Conservation (phyloP, 164 flowering plant genomes). For the Vitis rotundifolia region DNA sequence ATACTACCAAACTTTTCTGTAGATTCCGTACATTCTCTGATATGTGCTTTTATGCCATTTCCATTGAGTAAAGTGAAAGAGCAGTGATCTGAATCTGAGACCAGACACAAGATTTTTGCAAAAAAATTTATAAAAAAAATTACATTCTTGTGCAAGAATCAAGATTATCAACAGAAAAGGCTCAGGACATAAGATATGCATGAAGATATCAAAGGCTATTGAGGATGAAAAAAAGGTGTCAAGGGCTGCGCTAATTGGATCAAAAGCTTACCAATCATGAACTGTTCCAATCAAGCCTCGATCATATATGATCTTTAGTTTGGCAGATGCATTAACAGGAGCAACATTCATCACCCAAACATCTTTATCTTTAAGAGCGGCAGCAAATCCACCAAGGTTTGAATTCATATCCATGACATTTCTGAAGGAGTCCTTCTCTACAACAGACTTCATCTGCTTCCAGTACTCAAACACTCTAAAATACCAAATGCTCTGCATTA, state of each 20-base stretch:
- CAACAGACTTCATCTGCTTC: conserved; percentile 67
- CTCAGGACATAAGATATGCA: not conserved
- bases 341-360: conserved; percentile 94
- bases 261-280: conserved; percentile 70
- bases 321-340: conserved; percentile 53
- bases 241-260: not conserved
- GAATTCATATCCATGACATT: conserved; percentile 90
- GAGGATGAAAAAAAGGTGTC: not conserved
- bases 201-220: not conserved
- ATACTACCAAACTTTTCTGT: too few species aligned
- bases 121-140: too few species aligned
- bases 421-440: conserved; percentile 54
- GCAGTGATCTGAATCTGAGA: too few species aligned
- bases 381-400: conserved; percentile 81
- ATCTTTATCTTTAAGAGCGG: conserved; percentile 71
- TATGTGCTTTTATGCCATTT: too few species aligned
- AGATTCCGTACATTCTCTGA: too few species aligned
- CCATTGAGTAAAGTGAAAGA: too few species aligned
- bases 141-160: too few species aligned
- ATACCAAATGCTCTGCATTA: conserved; percentile 62
- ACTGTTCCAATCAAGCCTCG: conserved; percentile 79
- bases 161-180: too few species aligned
- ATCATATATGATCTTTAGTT: conserved; percentile 69
- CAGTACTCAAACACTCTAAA: conserved; percentile 70
- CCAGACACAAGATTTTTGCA: too few species aligned